Evolutionary conservation across 352 stramenopile species (phyloP).

Genomic region (Pythium brachiatum): DNA sequence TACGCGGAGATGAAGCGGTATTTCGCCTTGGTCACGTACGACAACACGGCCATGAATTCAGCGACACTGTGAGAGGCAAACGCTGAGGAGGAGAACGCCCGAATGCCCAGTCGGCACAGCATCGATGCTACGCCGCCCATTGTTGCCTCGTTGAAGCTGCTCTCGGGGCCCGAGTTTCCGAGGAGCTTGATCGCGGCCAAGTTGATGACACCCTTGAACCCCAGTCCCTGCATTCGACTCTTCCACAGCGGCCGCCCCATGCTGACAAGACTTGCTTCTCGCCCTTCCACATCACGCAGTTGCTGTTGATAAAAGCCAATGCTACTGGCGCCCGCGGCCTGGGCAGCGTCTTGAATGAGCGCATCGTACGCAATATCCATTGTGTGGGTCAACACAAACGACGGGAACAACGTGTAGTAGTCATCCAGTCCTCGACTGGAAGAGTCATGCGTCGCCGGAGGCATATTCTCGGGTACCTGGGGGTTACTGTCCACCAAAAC

Average conservation of each 20-base stretch:
- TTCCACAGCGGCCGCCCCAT: background rate
- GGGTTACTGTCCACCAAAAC: constrained; percentile 24
- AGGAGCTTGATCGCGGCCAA: background rate
- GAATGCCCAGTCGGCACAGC: constrained; percentile 30
- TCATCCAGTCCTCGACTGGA: constrained; percentile 28
- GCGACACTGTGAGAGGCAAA: constrained; percentile 25
- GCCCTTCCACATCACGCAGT: background rate
- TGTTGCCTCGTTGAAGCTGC: constrained; percentile 4
- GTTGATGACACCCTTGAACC: background rate
- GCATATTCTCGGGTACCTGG: background rate
- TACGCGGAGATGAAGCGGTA: constrained; percentile 25
- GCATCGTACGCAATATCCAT: constrained; percentile 24
- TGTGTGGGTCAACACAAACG: constrained; percentile 49
- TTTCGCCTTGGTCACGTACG: constrained; percentile 15
- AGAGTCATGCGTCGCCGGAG: background rate
- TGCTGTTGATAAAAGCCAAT: background rate
- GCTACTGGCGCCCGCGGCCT: background rate
- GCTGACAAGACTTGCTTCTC: background rate
- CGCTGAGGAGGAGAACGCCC: constrained; percentile 12
- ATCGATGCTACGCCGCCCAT: constrained; percentile 25
- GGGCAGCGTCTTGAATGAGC: background rate
- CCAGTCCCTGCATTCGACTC: background rate
- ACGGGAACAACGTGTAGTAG: constrained; percentile 65
- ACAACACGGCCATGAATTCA: constrained; percentile 28
- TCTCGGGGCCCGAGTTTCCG: background rate